Base-by-base conservation (phyloP, 108 stramenopile genomes). In the Chaetoceros muelleri region DNA sequence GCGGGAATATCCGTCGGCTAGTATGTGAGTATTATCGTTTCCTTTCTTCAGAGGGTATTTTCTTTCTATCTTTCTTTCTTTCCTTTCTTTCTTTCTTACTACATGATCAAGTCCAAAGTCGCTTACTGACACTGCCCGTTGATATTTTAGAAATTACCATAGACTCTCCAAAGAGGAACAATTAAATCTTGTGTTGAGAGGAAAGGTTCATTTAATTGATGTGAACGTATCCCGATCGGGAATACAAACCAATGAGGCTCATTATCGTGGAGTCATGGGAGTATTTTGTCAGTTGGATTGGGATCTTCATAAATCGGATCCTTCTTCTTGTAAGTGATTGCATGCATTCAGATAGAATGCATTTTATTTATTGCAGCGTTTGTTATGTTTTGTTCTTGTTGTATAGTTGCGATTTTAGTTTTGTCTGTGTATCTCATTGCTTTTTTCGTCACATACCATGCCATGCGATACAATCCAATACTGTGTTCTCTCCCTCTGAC, bases 231-330 rank as follows among this genome's bases (percentile, higher is more conserved):
- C 54, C 2, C 28, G 2, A 30, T 19, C 26, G 20, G 54, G 26
- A 5, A 18, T 55, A 2, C 1, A 18, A 52, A 25, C 13, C 21
- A 19, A 30, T 10, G 25, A 56, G 30, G 19, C 44, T 53, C 44
- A 52, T 53, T 79, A 79, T 55, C 54, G 46, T 17, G 78, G 78
- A 27, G 76, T 75, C 22, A 65, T 46, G 29, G 84, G 78, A 0
- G 50, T 46, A 22, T 88, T 88, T 76, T 88, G 82, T 48, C 53
- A 57, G 44, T 26, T 88, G 30, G 64, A 88, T 59, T 88, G 78
- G 78, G 25, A 66, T 1, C 8, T 64, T 7, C 75, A 84, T 59
- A 84, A 88, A 55, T 30, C 59, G 7, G 79, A 88, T 67, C 87
- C 87, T 13, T 71, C 81, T 19, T 51, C 52, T 22, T 58, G 71